Conservation (phyloP, 805 yeast species). For the Vanderwaltozyma tropicalis region DNA sequence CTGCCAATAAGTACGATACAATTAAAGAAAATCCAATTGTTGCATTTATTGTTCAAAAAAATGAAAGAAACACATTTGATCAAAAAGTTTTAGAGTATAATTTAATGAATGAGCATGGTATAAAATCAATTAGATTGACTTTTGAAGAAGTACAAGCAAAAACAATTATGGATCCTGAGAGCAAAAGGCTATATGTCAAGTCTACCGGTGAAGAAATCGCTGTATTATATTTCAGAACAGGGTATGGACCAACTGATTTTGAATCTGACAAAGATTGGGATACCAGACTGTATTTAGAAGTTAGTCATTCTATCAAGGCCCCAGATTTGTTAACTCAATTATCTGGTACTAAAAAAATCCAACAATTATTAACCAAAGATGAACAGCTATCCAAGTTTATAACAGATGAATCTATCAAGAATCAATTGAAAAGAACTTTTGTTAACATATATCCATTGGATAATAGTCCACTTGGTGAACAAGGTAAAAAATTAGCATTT, state of each 20-base stretch:
- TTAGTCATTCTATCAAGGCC: constrained; percentile 74
- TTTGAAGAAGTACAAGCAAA: constrained; percentile 44
- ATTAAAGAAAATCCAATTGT: constrained; percentile 40
- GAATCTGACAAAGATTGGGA: constrained; percentile 60
- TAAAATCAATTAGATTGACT: constrained; percentile 57
- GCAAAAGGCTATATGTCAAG: constrained; percentile 41
- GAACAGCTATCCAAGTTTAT: constrained; percentile 37
- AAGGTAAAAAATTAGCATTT: constrained; percentile 58
- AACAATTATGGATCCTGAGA: constrained; percentile 32
- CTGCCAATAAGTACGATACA: constrained; percentile 43
- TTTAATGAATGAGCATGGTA: constrained; percentile 43
- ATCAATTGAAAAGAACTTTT: constrained; percentile 42
- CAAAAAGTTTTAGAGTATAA: constrained; percentile 76
- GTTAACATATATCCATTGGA: constrained; percentile 85
- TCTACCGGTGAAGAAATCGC: constrained; percentile 62
- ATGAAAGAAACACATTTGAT: constrained; percentile 84
- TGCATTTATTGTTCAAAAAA: constrained; percentile 70
- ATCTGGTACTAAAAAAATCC: constrained; percentile 89
- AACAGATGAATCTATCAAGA: constrained; percentile 26
- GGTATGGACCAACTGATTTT: constrained; percentile 80
- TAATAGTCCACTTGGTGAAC: constrained; percentile 46
- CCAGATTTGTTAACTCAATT: constrained; percentile 85
- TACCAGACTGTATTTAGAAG: constrained; percentile 62
- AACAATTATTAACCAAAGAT: constrained; percentile 67
- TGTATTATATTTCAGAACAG: constrained; percentile 83